Base-by-base conservation (phyloP, 2,329 filamentous ascomycete genomes). In the Aureobasidium mangrovei region DNA sequence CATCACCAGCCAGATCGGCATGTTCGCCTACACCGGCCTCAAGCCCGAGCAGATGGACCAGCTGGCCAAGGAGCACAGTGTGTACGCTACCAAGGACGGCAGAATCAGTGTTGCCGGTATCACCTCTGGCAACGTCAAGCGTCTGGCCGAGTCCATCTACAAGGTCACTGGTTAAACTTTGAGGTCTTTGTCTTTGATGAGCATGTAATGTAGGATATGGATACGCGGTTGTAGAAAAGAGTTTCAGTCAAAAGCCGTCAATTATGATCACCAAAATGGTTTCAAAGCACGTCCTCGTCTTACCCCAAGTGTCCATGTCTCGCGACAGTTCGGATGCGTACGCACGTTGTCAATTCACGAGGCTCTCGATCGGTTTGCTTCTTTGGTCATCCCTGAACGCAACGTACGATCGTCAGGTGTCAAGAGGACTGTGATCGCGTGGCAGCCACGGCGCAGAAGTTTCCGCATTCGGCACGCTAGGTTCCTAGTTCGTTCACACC, bases 21-120 rank as follows among this genome's bases (percentile, higher is more conserved):
- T 98, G 93, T 98, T 98, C 69, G 91, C 93, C 64, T 98, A 95
- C 81, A 98, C 93, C 51, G 93, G 93, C 59, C 77, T 98, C 66
- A 91, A 79, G 64, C 77, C 91, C 54, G 85, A 91, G 74, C 87
- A 96, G 77, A 96, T 97, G 88, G 86, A 91, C 54, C 77, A 77
- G 66, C 79, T 98, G 59, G 88, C 91, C 62, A 90, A 94, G 78
- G 88, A 97, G 78, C 88, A 93, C 80, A 95, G 89, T 58, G 91
- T 98, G 65, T 98, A 98, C 71, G 91, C 91, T 61, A 97, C 93
- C 73, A 93, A 89, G 78, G 86, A 93, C 68, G 88, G 88, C 64
- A 82, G 88, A 67, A 93, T 93, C 70, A 90, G 85, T 44, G 86
- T 93, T 53, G 88, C 88, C 43, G 88, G 88, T 63, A 91, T 93